These are phyloP conservation scores for Leccinum uliginosum DNA, from an alignment of 768 basidiomycete genomes.

Conservation along the genomic window DNA sequence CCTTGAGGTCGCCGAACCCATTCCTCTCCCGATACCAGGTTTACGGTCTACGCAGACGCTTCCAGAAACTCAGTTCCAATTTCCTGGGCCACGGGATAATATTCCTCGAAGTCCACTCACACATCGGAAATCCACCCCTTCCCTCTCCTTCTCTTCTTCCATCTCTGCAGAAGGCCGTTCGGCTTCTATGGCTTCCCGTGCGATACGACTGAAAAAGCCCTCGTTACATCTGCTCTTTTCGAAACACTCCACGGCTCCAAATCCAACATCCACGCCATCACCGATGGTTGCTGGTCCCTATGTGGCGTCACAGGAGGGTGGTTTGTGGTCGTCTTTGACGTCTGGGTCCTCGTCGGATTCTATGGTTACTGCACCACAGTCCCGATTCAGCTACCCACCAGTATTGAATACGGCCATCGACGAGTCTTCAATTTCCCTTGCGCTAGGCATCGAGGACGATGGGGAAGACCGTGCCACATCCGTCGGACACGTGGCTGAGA, in stretches of 20 bases:
- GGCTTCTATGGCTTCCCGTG: slow-evolving; percentile 32
- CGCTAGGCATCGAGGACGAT: slow-evolving; percentile 26
- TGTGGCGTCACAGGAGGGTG: slow-evolving; percentile 14
- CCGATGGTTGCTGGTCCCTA: slow-evolving; percentile 15
- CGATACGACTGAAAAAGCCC: slow-evolving; percentile 54
- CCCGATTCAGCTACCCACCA: slow-evolving; percentile 46
- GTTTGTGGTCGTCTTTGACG: slow-evolving; percentile 24
- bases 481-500: slow-evolving; percentile 9
- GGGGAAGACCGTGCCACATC: slow-evolving; percentile 20
- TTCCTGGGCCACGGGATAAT: slow-evolving; percentile 38
- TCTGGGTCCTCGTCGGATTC: slow-evolving; percentile 37
- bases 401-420: slow-evolving; percentile 61
- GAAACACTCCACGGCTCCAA: slow-evolving; percentile 54
- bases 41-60: slow-evolving; percentile 16
- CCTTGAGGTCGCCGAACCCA: slow-evolving; percentile 29
- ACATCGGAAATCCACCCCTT: slow-evolving; percentile 35
- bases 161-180: slow-evolving; percentile 32
- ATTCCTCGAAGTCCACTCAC: slow-evolving; percentile 28
- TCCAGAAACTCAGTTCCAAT: slow-evolving; percentile 36
- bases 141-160: slow-evolving; percentile 31
- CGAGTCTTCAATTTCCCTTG: slow-evolving; percentile 43
- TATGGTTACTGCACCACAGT: slow-evolving; percentile 57
- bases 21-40: slow-evolving; percentile 23
- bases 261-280: slow-evolving; percentile 30
- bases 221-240: slow-evolving; percentile 67